Evolutionary conservation across 148 eudicot species (phyloP).

Genomic region (Bassia scoparia): DNA sequence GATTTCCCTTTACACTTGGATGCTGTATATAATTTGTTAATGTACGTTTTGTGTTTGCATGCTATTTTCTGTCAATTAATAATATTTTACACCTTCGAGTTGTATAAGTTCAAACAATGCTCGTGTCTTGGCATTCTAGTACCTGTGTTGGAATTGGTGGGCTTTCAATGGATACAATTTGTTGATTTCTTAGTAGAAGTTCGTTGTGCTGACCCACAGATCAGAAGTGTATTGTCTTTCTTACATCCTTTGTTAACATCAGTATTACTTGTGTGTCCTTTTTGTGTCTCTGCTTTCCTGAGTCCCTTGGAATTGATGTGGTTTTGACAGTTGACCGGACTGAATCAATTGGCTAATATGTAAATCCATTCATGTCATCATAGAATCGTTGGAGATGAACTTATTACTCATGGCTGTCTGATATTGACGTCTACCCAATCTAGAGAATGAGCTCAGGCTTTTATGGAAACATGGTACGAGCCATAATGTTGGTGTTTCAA

Average conservation of each 20-base stretch:
- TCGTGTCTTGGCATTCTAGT: conserved; percentile 93
- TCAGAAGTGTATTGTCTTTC: conserved; percentile 58
- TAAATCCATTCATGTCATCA: background rate
- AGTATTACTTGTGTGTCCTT: background rate
- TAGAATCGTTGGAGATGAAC: background rate
- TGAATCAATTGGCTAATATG: background rate
- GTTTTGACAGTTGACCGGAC: background rate
- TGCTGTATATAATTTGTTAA: background rate
- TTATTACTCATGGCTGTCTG: background rate
- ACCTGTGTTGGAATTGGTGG: conserved; percentile 98
- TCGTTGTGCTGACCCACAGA: conserved; percentile 94
- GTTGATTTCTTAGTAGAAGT: conserved; percentile 91
- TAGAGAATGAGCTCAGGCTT: background rate
- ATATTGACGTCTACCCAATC: background rate
- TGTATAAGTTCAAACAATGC: conserved; percentile 88
- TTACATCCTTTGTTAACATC: background rate
- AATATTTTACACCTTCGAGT: conserved; percentile 3
- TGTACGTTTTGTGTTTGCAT: background rate
- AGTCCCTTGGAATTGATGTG: background rate
- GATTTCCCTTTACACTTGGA: background rate
- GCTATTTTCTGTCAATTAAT: background rate
- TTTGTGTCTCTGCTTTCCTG: background rate
- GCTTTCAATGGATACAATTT: conserved; percentile 96
- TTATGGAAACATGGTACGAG: background rate
- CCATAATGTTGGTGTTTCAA: no score